Base-by-base conservation (phyloP, 2,329 filamentous ascomycete genomes). In the Fusarium sp. region DNA sequence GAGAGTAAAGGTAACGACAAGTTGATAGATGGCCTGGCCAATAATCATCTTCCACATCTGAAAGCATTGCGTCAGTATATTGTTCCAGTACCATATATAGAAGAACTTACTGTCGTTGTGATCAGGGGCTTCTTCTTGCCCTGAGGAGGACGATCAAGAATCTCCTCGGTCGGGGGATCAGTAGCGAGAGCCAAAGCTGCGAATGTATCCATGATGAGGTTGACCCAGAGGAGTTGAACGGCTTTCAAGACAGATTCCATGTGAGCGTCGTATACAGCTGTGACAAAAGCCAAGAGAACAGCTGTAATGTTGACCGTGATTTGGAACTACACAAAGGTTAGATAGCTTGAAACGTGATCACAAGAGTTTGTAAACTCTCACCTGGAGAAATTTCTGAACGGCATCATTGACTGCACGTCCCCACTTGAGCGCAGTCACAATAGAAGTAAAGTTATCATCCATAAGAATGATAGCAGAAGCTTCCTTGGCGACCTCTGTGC, bases 11-110 rank as follows among this genome's bases (percentile, higher is more conserved):
- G 94, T 89, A 50, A 89, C 86, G 24, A 91, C 88, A 7, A 98
- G 88, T 79, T 98, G 94, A 79, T 96, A 98, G 62, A 97, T 85
- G 2, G 94, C 89, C 79, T 98, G 94, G 3, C 94, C 94, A 46
- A 97, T 87, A 69, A 98, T 98, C 95, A 98, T 98, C 85, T 98
- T 98, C 94, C 95, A 97, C 95, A 98, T 98, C 28, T 31, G 28
- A 31, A 31, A 31, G 9, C 10, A 11, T 11, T 31, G 28, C 10
- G 28, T 31, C 10, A 31, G 28, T 31, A 11, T 9, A 13, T 11
- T 9, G 5, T 31, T 13, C 10, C 11, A 31, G 10, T 31, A 5
- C 10, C 10, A 31, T 11, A 31, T 4, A 10, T 31, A 31, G 3
- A 31, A 28, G 26, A 31, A 31, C 28, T 31, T 10, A 31, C 28